Evolutionary conservation across 139 green algal genomes (phyloP).

Genomic region (Haematococcus lacustris): DNA sequence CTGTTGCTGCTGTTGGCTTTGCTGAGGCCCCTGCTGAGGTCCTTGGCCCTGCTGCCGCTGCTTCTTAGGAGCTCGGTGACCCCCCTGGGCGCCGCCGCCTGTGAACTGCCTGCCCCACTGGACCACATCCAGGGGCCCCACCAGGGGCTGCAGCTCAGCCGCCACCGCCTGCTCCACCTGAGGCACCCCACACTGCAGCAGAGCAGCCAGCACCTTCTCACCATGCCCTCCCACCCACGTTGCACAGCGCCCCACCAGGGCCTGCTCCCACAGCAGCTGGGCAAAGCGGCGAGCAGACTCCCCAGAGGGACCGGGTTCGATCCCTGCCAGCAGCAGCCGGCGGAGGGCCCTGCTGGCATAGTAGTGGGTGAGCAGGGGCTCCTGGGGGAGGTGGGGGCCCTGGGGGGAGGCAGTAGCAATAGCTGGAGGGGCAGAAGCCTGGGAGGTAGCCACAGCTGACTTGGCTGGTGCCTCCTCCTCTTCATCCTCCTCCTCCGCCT

Average conservation of each 20-base stretch:
- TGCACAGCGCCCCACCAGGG: constrained; percentile 38
- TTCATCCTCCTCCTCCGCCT: no score
- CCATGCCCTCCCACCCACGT: constrained; percentile 46
- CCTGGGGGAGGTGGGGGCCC: background rate
- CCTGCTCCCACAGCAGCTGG: constrained; percentile 35
- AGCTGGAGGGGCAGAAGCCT: no score
- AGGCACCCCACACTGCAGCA: constrained; percentile 35
- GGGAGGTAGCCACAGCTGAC: no score
- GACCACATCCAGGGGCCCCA: background rate
- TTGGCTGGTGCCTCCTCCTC: no score
- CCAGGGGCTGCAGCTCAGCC: constrained; percentile 34
- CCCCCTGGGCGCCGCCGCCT: background rate
- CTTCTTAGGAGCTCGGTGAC: background rate
- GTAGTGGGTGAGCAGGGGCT: constrained; percentile 52
- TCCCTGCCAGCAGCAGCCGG: constrained; percentile 38
- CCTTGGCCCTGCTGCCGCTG: background rate
- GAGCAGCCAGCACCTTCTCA: constrained; percentile 66
- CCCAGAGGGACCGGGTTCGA: constrained; percentile 1
- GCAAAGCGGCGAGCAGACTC: constrained; percentile 13
- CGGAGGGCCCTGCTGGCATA: constrained; percentile 48
- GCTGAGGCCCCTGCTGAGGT: background rate
- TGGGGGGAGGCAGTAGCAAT: no score
- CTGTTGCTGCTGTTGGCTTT: background rate
- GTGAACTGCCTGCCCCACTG: background rate
- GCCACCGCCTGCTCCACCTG: constrained; percentile 18